Evolutionary conservation across 2,329 filamentous ascomycete genomes (phyloP).

Genomic region (Raffaelea arxii): DNA sequence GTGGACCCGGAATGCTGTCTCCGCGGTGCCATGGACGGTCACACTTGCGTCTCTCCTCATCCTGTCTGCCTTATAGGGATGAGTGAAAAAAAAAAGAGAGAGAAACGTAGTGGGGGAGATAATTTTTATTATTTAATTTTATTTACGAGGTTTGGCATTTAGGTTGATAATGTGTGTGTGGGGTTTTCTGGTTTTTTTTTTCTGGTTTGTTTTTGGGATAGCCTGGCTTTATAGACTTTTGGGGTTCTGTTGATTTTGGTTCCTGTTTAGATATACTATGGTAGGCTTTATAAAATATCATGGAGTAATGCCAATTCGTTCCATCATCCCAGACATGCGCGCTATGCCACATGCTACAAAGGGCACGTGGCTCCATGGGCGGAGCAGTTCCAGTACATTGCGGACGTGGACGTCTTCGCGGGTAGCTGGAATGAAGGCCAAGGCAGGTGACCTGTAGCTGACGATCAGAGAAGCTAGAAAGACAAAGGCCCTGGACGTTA

Average conservation of each 20-base stretch:
- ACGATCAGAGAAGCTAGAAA: slow-evolving; percentile 10
- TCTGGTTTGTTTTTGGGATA: neutral
- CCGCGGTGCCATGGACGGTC: neutral
- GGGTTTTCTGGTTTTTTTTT: neutral
- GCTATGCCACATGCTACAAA: slow-evolving; percentile 7
- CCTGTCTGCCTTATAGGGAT: neutral
- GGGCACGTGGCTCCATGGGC: slow-evolving; percentile 8
- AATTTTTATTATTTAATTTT: neutral
- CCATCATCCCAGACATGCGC: slow-evolving; percentile 9
- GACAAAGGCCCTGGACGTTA: slow-evolving; percentile 3
- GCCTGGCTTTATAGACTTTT: neutral
- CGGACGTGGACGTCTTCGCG: slow-evolving; percentile 5
- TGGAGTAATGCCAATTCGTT: slow-evolving; percentile 5
- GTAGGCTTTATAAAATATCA: too few relatives aligned
- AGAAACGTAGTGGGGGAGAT: too few relatives aligned
- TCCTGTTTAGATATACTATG: too few relatives aligned
- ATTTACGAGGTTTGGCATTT: neutral
- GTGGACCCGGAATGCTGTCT: neutral
- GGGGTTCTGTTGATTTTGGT: too few relatives aligned
- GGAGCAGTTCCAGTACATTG: slow-evolving; percentile 8
- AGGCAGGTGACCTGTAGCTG: slow-evolving; percentile 5
- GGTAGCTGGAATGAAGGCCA: slow-evolving; percentile 9
- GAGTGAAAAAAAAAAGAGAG: too few relatives aligned
- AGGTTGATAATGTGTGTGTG: neutral
- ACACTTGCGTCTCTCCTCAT: neutral